phyloP scores from a whole-genome alignment of 495 filamentous ascomycete species.

The Staphylotrichum longicolle region DNA sequence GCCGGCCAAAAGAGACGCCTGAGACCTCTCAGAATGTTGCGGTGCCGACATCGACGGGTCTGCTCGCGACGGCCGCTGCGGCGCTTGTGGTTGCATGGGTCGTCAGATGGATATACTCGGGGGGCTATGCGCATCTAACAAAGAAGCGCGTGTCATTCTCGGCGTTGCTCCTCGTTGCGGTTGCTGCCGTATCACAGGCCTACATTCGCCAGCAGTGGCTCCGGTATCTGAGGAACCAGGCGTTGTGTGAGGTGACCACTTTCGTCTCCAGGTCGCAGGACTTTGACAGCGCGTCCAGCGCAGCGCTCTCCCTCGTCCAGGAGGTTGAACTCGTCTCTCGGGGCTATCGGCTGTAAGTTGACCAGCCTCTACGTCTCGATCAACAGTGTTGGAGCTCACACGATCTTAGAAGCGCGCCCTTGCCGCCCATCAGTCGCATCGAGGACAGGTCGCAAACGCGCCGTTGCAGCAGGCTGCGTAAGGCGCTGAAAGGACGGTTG shows the following conservation, averaged over 20 bases:
- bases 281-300: conserved; percentile 76
- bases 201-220: conserved; percentile 82
- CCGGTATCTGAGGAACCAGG: conserved; percentile 74
- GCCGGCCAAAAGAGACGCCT: conserved; percentile 11
- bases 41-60: conserved; percentile 40
- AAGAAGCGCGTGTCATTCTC: conserved; percentile 59
- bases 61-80: conserved; percentile 47
- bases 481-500: conserved; percentile 65
- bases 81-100: conserved; percentile 73
- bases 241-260: conserved; percentile 66
- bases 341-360: conserved; percentile 83
- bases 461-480: conserved; percentile 74
- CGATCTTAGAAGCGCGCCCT: conserved; percentile 66
- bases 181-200: conserved; percentile 60
- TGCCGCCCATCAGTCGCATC: conserved; percentile 79
- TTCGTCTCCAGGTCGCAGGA: conserved; percentile 77
- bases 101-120: conserved; percentile 62
- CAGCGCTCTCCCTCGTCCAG: conserved; percentile 83
- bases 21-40: conserved; percentile 14
- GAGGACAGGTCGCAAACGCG: conserved; percentile 75
- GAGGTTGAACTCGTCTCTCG: conserved; percentile 95
- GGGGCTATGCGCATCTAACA: conserved; percentile 45
- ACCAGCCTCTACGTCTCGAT: conserved; percentile 6
- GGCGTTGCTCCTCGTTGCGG: conserved; percentile 53
- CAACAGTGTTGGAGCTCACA: conserved; percentile 38